Evolutionary conservation across 1,284 basidiomycete species (phyloP), one percentile per base, ranked within the genome.

Genomic region (Clitocybe nebularis): DNA sequence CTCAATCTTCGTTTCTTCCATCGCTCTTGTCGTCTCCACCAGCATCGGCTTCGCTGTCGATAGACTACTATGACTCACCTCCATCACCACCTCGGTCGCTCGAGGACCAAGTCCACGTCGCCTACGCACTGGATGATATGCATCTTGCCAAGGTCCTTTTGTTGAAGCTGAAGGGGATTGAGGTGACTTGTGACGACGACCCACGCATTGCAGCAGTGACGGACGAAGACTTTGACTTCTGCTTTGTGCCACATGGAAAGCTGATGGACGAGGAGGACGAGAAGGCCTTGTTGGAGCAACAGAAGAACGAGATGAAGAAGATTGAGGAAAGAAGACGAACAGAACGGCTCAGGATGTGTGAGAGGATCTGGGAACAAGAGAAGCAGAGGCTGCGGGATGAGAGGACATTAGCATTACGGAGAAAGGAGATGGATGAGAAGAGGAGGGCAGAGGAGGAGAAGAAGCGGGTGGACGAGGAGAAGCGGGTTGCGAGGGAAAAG

Each of bases 191-290:
- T 13, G 75, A 79, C 55, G 60, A 72, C 45, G 81, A 83, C 59
- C 79, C 81, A 1, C 72, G 78, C 38, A 81, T 83, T 40, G 77
- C 71, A 23, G 66, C 69, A 16, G 79, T 83, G 33, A 68, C 67
- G 47, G 80, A 84, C 61, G 79, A 80, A 52, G 82, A 83, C 56
- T 82, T 84, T 54, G 72, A 77, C 51, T 61, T 70, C 35, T 75
- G 70, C 49, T 83, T 82, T 50, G 62, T 78, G 3, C 79, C 81
- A 1, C 65, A 69, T 33, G 78, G 76, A 11, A 67, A 68, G 1
- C 68, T 83, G 17, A 62, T 78, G 46, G 74, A 75, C 47, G 75
- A 74, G 34, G 64, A 64, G 14, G 67, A 70, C 45, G 67, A 68
- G 41, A 67, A 61, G 25, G 58, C 55, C 19, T 56, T 67, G 45